A percentile compares a stretch with the other conserved stretches of the same genome.
phyloP scores from a whole-genome alignment of 2,329 filamentous ascomycete species.

The Neonectria faginata region DNA sequence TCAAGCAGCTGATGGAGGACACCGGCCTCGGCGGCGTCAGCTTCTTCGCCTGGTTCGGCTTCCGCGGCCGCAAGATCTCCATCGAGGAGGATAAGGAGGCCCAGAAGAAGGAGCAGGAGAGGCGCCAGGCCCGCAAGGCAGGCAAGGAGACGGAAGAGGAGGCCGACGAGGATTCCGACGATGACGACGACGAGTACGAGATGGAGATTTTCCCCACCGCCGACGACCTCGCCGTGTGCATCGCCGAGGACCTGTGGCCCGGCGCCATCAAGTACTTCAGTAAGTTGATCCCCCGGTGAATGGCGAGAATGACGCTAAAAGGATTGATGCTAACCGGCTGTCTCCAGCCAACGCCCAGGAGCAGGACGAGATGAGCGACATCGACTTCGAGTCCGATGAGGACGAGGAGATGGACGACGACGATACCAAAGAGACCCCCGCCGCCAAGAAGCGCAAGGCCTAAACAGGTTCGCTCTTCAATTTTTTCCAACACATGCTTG shows the following conservation, averaged over 20 bases:
- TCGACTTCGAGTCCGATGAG: slow-evolving; percentile 72
- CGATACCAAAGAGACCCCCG: slow-evolving; percentile 60
- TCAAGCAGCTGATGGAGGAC: slow-evolving; percentile 67
- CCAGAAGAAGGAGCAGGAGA: slow-evolving; percentile 69
- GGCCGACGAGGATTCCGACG: slow-evolving; percentile 65
- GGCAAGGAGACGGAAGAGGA: slow-evolving; percentile 63
- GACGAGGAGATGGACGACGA: slow-evolving; percentile 52
- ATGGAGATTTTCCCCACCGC: slow-evolving; percentile 90
- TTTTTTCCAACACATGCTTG: not conserved
- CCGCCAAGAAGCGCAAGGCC: slow-evolving; percentile 59
- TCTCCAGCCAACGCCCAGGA: slow-evolving; percentile 68
- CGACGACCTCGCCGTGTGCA: slow-evolving; percentile 81
- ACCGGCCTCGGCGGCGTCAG: slow-evolving; percentile 74
- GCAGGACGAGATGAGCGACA: slow-evolving; percentile 72
- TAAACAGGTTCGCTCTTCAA: slow-evolving; percentile 35
- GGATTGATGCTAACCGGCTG: slow-evolving; percentile 50
- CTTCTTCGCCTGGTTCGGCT: slow-evolving; percentile 94
- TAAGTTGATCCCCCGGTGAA: slow-evolving; percentile 60
- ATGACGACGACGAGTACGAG: slow-evolving; percentile 72
- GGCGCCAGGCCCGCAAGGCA: slow-evolving; percentile 60
- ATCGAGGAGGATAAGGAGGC: slow-evolving; percentile 78
- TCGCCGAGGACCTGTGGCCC: slow-evolving; percentile 91
- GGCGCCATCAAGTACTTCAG: slow-evolving; percentile 92
- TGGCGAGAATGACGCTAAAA: not conserved
- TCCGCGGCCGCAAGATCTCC: slow-evolving; percentile 75